phyloP scores from a whole-genome alignment of 176 grass and related monocot genomes.

The Avena atlantica region DNA sequence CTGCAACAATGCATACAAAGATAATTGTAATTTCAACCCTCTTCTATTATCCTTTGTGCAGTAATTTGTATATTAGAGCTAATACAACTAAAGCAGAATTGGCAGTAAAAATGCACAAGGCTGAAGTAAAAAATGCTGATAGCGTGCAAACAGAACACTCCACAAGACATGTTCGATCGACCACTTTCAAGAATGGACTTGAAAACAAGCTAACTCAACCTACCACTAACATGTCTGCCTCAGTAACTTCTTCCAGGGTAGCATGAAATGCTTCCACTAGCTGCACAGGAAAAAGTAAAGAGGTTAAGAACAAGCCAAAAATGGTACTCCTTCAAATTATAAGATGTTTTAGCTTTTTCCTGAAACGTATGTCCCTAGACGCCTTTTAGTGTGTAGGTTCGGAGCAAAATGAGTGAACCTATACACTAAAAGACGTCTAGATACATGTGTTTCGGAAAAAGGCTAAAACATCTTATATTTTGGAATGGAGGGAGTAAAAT shows the following conservation, averaged over 20 bases:
- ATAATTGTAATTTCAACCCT: conserved; percentile 16
- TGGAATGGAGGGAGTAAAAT: not conserved
- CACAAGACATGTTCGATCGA: conserved; percentile 32
- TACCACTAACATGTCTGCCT: conserved; percentile 99
- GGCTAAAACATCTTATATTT: too few species aligned
- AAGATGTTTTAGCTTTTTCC: too few species aligned
- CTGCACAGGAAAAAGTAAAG: conserved; percentile 47
- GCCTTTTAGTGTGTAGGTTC: too few species aligned
- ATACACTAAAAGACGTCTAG: too few species aligned
- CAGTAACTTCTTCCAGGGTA: conserved; percentile 92
- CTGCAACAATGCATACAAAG: conserved; percentile 55
- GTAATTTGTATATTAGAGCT: conserved; percentile 26
- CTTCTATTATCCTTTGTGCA: conserved; percentile 8
- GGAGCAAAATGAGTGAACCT: too few species aligned
- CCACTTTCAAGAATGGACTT: not conserved
- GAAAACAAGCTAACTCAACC: conserved; percentile 38
- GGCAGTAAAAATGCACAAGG: conserved; percentile 25
- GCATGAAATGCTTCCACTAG: conserved; percentile 97
- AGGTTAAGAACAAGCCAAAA: conserved; percentile 27
- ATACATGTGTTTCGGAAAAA: too few species aligned
- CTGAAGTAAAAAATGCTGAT: conserved; percentile 11
- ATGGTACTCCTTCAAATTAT: too few species aligned
- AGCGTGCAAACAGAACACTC: conserved; percentile 20
- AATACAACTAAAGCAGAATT: conserved; percentile 15
- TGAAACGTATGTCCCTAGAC: too few species aligned